A percentile compares a stretch with the other conserved stretches of the same genome.
phyloP scores from a whole-genome alignment of 2,329 filamentous ascomycete species.

The Pezizomycotina sp. region DNA sequence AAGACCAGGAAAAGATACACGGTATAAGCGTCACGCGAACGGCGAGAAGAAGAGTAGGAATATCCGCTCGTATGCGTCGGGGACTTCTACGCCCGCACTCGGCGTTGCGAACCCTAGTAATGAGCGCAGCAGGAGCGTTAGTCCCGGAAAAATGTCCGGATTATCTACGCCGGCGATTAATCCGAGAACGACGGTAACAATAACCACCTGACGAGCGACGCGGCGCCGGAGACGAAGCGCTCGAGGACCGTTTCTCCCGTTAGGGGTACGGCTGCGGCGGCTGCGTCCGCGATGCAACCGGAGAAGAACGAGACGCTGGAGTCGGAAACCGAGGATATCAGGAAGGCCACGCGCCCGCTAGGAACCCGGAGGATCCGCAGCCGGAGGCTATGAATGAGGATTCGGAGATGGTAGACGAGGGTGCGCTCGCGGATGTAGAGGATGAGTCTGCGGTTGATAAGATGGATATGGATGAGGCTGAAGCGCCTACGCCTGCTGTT shows the following conservation, averaged over 20 bases:
- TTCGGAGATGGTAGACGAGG: conserved; percentile 17
- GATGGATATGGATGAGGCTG: conserved; percentile 17
- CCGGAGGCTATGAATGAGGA: conserved; percentile 6
- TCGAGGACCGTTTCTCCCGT: too few relatives aligned
- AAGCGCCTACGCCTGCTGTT: conserved; percentile 10
- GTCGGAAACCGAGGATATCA: too few relatives aligned
- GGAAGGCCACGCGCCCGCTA: too few relatives aligned
- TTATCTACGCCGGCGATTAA: too few relatives aligned
- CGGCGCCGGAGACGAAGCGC: too few relatives aligned
- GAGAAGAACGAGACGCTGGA: too few relatives aligned
- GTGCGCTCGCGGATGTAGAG: conserved; percentile 16
- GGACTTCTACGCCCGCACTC: conserved; percentile 19
- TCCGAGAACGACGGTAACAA: too few relatives aligned
- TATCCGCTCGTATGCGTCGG: conserved; percentile 18
- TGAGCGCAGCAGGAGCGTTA: too few relatives aligned
- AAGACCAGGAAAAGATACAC: conserved; percentile 27
- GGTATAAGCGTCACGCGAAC: conserved; percentile 11
- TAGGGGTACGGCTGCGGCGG: conserved; percentile 11
- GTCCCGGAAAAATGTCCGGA: too few relatives aligned
- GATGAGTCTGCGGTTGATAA: conserved; percentile 19
- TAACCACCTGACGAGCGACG: conserved; percentile 11
- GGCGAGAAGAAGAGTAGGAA: conserved; percentile 20
- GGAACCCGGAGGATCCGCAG: conserved; percentile 7
- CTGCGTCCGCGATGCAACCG: conserved; percentile 1
- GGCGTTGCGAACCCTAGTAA: conserved; percentile 18